Conservation (phyloP, 352 stramenopile genomes). For the Pythium myriotylum region DNA sequence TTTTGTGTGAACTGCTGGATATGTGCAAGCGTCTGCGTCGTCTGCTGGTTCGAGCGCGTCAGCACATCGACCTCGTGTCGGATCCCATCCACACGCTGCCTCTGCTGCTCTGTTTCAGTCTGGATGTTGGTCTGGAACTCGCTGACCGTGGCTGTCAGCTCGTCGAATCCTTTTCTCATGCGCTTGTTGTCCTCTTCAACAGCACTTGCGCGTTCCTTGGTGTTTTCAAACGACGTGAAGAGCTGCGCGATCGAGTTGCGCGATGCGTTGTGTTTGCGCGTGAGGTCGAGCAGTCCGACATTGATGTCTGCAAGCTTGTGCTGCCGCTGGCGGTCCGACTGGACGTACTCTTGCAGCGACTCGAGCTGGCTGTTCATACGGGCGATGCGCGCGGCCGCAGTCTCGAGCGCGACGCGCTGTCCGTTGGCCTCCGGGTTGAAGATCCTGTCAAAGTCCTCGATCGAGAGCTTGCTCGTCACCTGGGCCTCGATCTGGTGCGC, state of each 20-base stretch:
- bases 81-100: constrained; percentile 24
- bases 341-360: constrained; percentile 45
- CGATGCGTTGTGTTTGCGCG: constrained; percentile 47
- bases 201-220: constrained; percentile 15
- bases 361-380: constrained; percentile 62
- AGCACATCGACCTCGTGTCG: constrained; percentile 31
- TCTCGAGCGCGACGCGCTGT: constrained; percentile 52
- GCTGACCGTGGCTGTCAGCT: constrained; percentile 27
- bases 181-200: constrained; percentile 9
- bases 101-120: constrained; percentile 23
- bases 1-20: constrained; percentile 50
- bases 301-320: constrained; percentile 51
- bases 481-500: constrained; percentile 55
- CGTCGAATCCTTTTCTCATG: constrained; percentile 3
- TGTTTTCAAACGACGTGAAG: constrained; percentile 31
- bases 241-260: constrained; percentile 49
- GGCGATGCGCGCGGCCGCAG: constrained; percentile 42
- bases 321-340: constrained; percentile 48
- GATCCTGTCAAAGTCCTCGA: constrained; percentile 68
- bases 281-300: constrained; percentile 50
- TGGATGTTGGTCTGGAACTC: constrained; percentile 31
- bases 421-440: constrained; percentile 59
- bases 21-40: constrained; percentile 35
- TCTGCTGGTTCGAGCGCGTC: constrained; percentile 32
- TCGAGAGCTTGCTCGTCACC: constrained; percentile 51